Conservation (phyloP, 75 land plant species). For the Cupressus sempervirens region DNA sequence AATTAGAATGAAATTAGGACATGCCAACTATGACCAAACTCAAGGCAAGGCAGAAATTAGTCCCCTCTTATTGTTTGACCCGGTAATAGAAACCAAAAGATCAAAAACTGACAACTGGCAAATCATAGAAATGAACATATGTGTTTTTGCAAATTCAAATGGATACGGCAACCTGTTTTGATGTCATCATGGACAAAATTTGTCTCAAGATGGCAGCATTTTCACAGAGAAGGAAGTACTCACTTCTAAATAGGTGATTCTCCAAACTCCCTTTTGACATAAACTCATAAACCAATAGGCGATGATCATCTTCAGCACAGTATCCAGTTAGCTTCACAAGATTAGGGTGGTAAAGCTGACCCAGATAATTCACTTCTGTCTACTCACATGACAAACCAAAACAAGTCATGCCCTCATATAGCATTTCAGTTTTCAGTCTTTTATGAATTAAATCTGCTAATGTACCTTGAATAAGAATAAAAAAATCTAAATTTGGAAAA, state of each 20-base stretch:
- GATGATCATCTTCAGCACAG: conserved; percentile 54
- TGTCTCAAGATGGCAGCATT: background rate
- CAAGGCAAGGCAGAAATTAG: background rate
- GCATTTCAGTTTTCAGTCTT: background rate
- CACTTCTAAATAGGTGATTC: conserved; percentile 45
- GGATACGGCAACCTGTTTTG: background rate
- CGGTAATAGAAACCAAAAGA: background rate
- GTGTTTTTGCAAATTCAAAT: background rate
- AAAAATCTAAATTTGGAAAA: background rate
- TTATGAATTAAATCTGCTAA: background rate
- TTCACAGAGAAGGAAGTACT: background rate
- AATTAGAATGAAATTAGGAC: background rate
- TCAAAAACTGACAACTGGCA: background rate
- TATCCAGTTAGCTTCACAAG: conserved; percentile 61
- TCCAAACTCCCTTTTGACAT: conserved; percentile 62
- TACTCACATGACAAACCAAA: conserved; percentile 13
- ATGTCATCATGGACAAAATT: background rate
- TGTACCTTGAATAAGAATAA: background rate
- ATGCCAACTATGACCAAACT: background rate
- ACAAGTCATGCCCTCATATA: conserved; percentile 1
- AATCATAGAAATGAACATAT: conserved; percentile 2
- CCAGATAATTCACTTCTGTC: conserved; percentile 54
- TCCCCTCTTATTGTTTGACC: background rate
- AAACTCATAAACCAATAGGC: conserved; percentile 70
- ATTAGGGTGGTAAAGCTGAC: conserved; percentile 60